A percentile compares a stretch with the other conserved stretches of the same genome.
phyloP scores from a whole-genome alignment of 345 rosid genomes.

The Hevea brasiliensis region DNA sequence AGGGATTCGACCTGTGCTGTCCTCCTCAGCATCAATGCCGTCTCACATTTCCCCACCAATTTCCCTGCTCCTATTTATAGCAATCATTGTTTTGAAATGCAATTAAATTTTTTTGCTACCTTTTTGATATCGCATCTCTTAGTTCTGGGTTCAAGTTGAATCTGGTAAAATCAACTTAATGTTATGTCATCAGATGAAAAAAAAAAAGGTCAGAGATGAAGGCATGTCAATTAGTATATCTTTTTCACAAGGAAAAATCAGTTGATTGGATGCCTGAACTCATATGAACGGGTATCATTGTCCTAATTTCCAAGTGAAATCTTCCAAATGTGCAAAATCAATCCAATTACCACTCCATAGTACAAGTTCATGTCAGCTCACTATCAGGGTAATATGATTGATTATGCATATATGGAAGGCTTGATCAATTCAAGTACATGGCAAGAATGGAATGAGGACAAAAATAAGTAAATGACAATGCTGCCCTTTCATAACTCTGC shows the following conservation, averaged over 20 bases:
- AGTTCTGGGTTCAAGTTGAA: not conserved
- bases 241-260: not conserved
- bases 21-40: slow-evolving; percentile 29
- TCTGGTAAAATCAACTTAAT: not conserved
- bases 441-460: not conserved
- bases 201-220: not conserved
- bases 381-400: not conserved
- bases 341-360: not conserved
- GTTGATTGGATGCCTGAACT: not conserved
- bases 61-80: slow-evolving; percentile 17
- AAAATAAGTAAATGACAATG: not conserved
- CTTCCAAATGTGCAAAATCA: not conserved
- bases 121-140: not conserved
- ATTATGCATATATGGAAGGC: not conserved
- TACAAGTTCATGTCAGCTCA: not conserved
- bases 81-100: slow-evolving; percentile 12
- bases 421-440: not conserved
- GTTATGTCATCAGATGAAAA: not conserved
- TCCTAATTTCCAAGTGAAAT: not conserved
- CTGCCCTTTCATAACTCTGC: no score
- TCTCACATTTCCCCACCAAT: slow-evolving; percentile 18
- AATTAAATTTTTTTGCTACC: not conserved
- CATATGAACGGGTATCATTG: not conserved
- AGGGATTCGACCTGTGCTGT: slow-evolving; percentile 39
- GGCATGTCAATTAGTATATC: not conserved